phyloP scores from a whole-genome alignment of 2,329 filamentous ascomycete species.

The Ceratocystis diversiconidia region DNA sequence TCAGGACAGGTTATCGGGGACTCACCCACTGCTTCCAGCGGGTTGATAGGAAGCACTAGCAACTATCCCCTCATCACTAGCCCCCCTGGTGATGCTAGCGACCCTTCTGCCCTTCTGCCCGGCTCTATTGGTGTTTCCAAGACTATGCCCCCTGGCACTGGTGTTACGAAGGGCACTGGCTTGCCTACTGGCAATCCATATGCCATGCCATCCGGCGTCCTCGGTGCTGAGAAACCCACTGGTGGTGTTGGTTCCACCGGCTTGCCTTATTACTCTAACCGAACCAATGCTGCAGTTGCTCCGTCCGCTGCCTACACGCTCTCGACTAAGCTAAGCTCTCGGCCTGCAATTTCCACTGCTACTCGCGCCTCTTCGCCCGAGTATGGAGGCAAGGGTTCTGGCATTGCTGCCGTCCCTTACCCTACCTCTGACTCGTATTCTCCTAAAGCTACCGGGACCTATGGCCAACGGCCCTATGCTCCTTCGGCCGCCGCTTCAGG shows the following conservation, averaged over 20 bases:
- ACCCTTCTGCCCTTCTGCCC: background rate
- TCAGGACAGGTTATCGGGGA: background rate
- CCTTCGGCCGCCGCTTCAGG: background rate
- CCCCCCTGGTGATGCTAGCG: background rate
- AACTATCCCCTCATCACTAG: background rate
- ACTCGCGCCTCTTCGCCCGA: background rate
- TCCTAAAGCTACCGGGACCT: constrained; percentile 1
- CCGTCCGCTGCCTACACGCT: background rate
- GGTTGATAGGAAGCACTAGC: background rate
- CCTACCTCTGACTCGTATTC: background rate
- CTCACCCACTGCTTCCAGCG: background rate
- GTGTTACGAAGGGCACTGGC: background rate
- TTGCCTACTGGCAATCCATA: background rate
- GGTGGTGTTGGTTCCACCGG: background rate
- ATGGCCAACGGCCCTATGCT: background rate
- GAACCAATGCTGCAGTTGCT: background rate
- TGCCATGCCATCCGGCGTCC: background rate
- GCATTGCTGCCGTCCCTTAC: background rate
- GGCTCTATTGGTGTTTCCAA: background rate
- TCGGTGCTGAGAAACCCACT: background rate
- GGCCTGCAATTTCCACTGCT: background rate
- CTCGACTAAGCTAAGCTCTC: background rate
- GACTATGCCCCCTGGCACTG: background rate
- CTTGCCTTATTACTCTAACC: background rate
- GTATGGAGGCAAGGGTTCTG: background rate